phyloP scores from a whole-genome alignment of 345 rosid genomes.

The Lagerstroemia speciosa region DNA sequence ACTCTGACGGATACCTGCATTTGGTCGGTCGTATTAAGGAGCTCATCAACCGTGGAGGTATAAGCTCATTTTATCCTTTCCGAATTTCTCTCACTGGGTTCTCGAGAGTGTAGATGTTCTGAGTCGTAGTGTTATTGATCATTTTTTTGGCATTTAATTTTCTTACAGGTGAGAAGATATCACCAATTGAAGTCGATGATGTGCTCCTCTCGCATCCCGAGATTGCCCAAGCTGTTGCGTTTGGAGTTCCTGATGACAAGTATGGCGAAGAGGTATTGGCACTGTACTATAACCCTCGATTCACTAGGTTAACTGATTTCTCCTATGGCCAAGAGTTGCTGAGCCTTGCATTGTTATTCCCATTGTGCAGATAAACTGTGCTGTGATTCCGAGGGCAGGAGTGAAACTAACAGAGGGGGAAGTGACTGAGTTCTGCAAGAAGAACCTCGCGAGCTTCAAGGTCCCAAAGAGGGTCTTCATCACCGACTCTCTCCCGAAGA shows the following conservation, averaged over 20 bases:
- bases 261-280: conserved; percentile 84
- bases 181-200: conserved; percentile 91
- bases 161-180: conserved; percentile 80
- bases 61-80: not conserved
- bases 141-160: not conserved
- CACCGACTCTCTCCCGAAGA: conserved; percentile 42
- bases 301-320: not conserved
- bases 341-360: not conserved
- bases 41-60: conserved; percentile 97
- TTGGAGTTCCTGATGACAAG: conserved; percentile 90
- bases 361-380: conserved; percentile 63
- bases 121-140: not conserved
- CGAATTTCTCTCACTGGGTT: too few relatives aligned
- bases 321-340: not conserved
- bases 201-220: conserved; percentile 69
- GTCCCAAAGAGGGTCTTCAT: conserved; percentile 62
- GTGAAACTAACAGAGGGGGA: conserved; percentile 42
- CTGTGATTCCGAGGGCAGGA: conserved; percentile 74
- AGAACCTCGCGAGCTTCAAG: conserved; percentile 78
- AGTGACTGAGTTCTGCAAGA: conserved; percentile 52
- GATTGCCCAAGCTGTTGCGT: conserved; percentile 72
- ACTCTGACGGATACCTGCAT: conserved; percentile 76
- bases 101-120: not conserved
- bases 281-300: not conserved
- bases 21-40: conserved; percentile 94